Base-by-base conservation (phyloP, 164 flowering plant genomes). In the Aristolochia fimbriata region DNA sequence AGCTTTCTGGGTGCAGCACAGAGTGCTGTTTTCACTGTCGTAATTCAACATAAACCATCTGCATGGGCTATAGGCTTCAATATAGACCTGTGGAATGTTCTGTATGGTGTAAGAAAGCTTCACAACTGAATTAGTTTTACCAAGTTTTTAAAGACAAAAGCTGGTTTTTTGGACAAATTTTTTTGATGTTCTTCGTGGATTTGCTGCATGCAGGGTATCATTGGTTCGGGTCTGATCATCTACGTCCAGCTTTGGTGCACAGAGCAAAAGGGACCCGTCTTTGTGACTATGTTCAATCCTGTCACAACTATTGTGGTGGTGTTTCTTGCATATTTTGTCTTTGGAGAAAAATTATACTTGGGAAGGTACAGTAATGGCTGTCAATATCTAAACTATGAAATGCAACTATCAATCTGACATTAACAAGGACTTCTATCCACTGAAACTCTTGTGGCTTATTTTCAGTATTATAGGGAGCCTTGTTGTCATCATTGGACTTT, bases 251-350 rank as follows among this genome's bases (percentile, higher is more conserved):
- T 85, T n/a, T 90, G 91, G 87, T 79, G 87, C 76, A 85, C 81
- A 2, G 83, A 82, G 68, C 64, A 71, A 63, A 87, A 74, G 65
- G 95, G 91, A 12, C 95, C 95, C 12, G 93, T 87, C 59, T 85
- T 89, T 70, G 89, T 86, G 33, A 84, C 96, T 59, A 84, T 91
- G 85, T 87, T 85, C 61, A 91, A 86, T 65, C 97, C 97, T 4
- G 73, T 89, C 15, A 68, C 79, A 13, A 80, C 93, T 30, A 19
- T 91, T 14, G 25, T 84, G 21, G 88, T 82, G 17, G 87, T 89
- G 47, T 17, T 79, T 49, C 55, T 84, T 14, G 77, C 96, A 25
- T 91, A 86, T 70, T 83, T 84, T 54, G 75, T 81, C 47, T 52
- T 91, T 16, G 93, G 88, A 0, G 86, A 87, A 68, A 83, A 70